phyloP scores from a whole-genome alignment of 1,284 basidiomycete genomes.

The Leccinum cinnamomeum region DNA sequence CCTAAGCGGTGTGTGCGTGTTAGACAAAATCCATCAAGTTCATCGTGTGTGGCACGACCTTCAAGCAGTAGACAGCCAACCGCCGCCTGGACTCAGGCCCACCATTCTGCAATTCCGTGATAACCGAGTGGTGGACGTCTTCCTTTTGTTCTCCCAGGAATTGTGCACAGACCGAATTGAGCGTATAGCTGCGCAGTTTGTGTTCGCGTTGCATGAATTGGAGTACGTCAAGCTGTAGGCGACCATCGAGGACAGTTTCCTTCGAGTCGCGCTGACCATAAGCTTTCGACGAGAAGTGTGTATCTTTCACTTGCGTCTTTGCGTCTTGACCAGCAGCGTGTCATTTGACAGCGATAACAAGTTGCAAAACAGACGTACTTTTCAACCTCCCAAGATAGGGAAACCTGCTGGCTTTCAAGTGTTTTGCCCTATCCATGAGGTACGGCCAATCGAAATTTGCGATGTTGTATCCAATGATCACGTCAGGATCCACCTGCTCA shows the following conservation, averaged over 20 bases:
- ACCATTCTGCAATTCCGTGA: slow-evolving; percentile 95
- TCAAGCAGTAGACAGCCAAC: slow-evolving; percentile 93
- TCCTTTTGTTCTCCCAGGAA: slow-evolving; percentile 97
- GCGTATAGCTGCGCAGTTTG: slow-evolving; percentile 91
- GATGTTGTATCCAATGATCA: slow-evolving; percentile 94
- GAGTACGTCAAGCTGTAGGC: slow-evolving; percentile 89
- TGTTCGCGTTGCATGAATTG: slow-evolving; percentile 98
- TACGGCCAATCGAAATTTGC: slow-evolving; percentile 94
- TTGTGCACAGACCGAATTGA: slow-evolving; percentile 94
- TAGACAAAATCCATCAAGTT: background rate
- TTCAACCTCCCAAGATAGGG: slow-evolving; percentile 77
- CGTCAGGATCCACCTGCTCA: slow-evolving; percentile 85
- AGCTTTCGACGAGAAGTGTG: slow-evolving; percentile 95
- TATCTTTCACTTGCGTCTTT: slow-evolving; percentile 81
- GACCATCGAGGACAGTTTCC: slow-evolving; percentile 85
- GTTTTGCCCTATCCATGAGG: slow-evolving; percentile 84
- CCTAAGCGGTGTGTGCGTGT: slow-evolving; percentile 46
- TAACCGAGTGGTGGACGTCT: slow-evolving; percentile 95
- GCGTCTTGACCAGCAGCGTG: slow-evolving; percentile 47
- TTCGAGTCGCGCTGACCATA: slow-evolving; percentile 96
- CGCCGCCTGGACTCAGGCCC: slow-evolving; percentile 87
- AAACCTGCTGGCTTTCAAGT: slow-evolving; percentile 73
- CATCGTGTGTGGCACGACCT: slow-evolving; percentile 49
- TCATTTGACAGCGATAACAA: slow-evolving; percentile 3
- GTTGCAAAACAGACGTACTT: slow-evolving; percentile 44